A percentile compares a stretch with the other conserved stretches of the same genome.
Evolutionary conservation across 768 basidiomycete genomes (phyloP).

Genomic region (Mycena amicta): DNA sequence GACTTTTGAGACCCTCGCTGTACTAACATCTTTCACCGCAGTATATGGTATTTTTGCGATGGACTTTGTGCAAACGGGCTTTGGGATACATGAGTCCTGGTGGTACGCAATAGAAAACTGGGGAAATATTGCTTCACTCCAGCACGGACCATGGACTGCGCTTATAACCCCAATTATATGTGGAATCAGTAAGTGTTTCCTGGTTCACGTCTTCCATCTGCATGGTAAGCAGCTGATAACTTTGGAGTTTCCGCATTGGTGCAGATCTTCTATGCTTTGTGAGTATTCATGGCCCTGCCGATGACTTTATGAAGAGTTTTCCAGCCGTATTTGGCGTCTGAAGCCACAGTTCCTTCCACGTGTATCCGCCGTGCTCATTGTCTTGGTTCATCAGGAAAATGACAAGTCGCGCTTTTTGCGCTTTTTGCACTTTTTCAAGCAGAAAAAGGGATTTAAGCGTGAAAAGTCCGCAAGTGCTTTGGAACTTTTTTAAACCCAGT

Average conservation of each 20-base stretch:
- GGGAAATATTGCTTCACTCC: slow-evolving; percentile 4
- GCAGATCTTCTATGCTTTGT: slow-evolving; percentile 10
- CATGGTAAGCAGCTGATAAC: too few relatives aligned
- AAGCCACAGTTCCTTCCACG: background rate
- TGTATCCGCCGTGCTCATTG: background rate
- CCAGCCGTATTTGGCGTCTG: slow-evolving; percentile 3
- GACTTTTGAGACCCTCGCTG: too few relatives aligned
- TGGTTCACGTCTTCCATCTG: too few relatives aligned
- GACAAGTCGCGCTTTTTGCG: too few relatives aligned
- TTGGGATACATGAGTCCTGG: slow-evolving; percentile 9
- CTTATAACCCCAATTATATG: slow-evolving; percentile 2
- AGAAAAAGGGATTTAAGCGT: too few relatives aligned
- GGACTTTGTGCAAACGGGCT: slow-evolving; percentile 5
- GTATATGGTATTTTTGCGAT: slow-evolving; percentile 1
- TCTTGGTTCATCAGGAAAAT: too few relatives aligned
- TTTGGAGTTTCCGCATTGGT: slow-evolving; percentile 7
- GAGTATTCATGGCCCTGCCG: background rate
- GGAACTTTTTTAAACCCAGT: too few relatives aligned
- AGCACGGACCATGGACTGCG: slow-evolving; percentile 1
- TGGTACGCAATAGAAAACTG: slow-evolving; percentile 8
- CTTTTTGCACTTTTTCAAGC: too few relatives aligned
- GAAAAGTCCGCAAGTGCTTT: too few relatives aligned
- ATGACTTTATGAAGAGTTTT: too few relatives aligned
- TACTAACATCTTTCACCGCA: too few relatives aligned
- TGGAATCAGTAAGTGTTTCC: slow-evolving; percentile 3